Percentiles rank a stretch among this genome's conserved stretches.
phyloP scores from a whole-genome alignment of 176 grass and related monocot genomes.

The Miscanthus lutarioriparius region DNA sequence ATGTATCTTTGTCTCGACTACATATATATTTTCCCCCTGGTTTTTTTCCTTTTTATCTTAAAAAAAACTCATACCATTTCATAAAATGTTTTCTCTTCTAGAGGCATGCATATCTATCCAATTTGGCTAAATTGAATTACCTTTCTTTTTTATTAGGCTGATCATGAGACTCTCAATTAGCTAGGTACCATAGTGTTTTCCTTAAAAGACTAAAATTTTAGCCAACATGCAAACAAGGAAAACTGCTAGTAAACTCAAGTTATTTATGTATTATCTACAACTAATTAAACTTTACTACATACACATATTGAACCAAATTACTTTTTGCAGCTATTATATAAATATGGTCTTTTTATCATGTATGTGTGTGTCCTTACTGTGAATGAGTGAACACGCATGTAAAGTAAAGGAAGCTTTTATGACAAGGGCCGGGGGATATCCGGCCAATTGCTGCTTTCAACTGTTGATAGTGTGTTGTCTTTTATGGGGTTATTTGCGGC shows the following conservation, averaged over 20 bases:
- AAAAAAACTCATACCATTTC: not conserved
- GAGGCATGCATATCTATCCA: not conserved
- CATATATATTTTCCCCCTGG: too few relatives aligned
- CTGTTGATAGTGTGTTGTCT: slow-evolving; percentile 32
- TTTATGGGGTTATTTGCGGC: too few relatives aligned
- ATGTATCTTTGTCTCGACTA: not conserved
- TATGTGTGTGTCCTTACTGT: not conserved
- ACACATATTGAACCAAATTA: not conserved
- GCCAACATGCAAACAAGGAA: not conserved
- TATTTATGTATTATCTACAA: not conserved
- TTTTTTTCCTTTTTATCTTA: not conserved
- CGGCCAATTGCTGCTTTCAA: slow-evolving; percentile 34
- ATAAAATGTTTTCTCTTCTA: not conserved
- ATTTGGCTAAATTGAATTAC: not conserved
- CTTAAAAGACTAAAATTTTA: not conserved
- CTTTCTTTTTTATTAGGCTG: not conserved
- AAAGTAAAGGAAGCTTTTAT: slow-evolving; percentile 36
- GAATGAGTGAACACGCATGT: slow-evolving; percentile 20
- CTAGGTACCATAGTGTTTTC: not conserved
- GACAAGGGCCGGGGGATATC: slow-evolving; percentile 27
- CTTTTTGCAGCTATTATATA: not conserved
- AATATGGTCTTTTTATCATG: not conserved
- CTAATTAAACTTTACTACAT: not conserved
- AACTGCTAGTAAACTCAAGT: not conserved
- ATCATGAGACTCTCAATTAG: not conserved